Evolutionary conservation across 208 protist genomes (phyloP).

Genomic region (Herpetomonas tarakana): DNA sequence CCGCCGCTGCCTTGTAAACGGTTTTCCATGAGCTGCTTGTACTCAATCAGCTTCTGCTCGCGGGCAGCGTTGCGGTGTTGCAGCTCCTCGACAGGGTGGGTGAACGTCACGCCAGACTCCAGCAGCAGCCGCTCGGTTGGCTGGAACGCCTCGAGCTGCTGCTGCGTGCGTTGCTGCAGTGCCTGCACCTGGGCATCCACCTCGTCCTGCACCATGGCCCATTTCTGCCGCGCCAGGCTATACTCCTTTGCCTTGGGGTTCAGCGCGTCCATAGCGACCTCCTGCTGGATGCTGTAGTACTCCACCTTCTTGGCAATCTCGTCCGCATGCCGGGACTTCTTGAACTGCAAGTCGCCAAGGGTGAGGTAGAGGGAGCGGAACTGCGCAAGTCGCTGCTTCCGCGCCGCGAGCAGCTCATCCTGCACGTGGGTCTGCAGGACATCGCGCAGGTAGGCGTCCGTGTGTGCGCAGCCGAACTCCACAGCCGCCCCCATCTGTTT

Average conservation of each 20-base stretch:
- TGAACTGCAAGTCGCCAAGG: constrained; percentile 82
- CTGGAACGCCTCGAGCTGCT: constrained; percentile 59
- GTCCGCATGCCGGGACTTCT: constrained; percentile 77
- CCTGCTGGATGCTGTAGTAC: constrained; percentile 80
- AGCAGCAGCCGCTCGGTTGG: constrained; percentile 67
- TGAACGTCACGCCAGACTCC: constrained; percentile 58
- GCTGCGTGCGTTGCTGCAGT: constrained; percentile 43
- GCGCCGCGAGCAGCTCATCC: constrained; percentile 32
- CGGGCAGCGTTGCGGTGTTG: constrained; percentile 53
- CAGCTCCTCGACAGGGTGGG: constrained; percentile 65
- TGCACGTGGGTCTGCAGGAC: constrained; percentile 28
- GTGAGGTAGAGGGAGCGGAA: constrained; percentile 85
- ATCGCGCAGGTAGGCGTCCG: constrained; percentile 35
- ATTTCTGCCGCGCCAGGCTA: constrained; percentile 75
- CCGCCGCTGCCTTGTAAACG: constrained; percentile 7
- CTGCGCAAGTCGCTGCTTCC: constrained; percentile 67
- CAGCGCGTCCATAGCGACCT: constrained; percentile 82
- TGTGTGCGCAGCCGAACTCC: constrained; percentile 24
- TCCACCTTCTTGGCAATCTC: constrained; percentile 81
- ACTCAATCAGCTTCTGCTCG: constrained; percentile 74
- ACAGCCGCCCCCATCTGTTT: constrained; percentile 28
- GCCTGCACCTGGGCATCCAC: constrained; percentile 45
- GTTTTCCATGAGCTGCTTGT: constrained; percentile 65
- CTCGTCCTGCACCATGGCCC: constrained; percentile 55
- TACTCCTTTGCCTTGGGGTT: constrained; percentile 89